phyloP scores from a whole-genome alignment of 2,329 filamentous ascomycete genomes.

The Fusarium setosum region DNA sequence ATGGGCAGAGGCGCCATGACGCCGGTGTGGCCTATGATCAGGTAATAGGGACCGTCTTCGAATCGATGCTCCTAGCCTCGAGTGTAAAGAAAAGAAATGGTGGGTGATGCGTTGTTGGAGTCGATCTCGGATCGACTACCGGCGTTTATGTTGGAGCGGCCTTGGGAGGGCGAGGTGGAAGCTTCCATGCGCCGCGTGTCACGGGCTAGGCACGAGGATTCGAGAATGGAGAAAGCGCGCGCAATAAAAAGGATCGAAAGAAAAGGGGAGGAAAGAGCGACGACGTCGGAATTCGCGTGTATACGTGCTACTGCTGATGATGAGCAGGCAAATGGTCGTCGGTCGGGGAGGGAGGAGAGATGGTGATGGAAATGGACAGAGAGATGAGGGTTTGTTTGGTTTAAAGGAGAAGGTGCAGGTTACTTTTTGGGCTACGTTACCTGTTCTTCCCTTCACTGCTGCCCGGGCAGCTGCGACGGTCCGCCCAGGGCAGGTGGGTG shows the following conservation, averaged over 20 bases:
- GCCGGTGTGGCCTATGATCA: conserved; percentile 47
- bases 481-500: conserved; percentile 29
- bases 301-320: conserved; percentile 41
- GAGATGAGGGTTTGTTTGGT: conserved; percentile 37
- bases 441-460: conserved; percentile 47
- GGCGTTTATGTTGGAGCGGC: conserved; percentile 39
- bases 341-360: conserved; percentile 30
- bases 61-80: conserved; percentile 41
- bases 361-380: conserved; percentile 33
- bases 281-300: conserved; percentile 33
- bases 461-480: conserved; percentile 21
- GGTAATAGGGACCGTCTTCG: conserved; percentile 35
- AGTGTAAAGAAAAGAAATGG: conserved; percentile 19
- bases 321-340: conserved; percentile 41
- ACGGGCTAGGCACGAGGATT: conserved; percentile 29
- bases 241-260: conserved; percentile 34
- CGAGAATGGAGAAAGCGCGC: conserved; percentile 25
- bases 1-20: conserved; percentile 82
- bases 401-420: conserved; percentile 39
- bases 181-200: conserved; percentile 54
- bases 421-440: conserved; percentile 47
- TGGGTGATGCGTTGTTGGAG: conserved; percentile 16
- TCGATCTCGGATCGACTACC: conserved; percentile 42
- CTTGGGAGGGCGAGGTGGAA: conserved; percentile 42
- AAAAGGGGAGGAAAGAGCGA: conserved; percentile 28